Base-by-base conservation (phyloP, 164 flowering plant genomes). In the Stephania japonica region DNA sequence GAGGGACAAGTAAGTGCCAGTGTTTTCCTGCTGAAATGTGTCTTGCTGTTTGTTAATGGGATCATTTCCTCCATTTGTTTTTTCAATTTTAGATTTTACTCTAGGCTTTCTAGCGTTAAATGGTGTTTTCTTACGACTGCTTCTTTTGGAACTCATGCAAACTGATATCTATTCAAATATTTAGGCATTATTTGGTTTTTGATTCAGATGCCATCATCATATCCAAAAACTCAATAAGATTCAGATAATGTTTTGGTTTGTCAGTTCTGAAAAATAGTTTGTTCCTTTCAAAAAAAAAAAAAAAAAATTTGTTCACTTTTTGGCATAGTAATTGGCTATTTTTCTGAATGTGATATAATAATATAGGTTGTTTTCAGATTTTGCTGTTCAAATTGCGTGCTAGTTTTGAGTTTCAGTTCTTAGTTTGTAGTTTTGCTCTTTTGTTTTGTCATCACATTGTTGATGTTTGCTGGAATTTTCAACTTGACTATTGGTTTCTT, bases 1-100 rank as follows among this genome's bases (percentile, higher is more conserved):
- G 77, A 86, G 78, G 97, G 97, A 72, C 83, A 87, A 97, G 99
- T 90, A 78, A 32, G 11, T 24, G 69, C n/a, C 64, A 4, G 24
- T 19, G n/a, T 59, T 67, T 67, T 18, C 25, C 63, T 10, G 19
- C 27, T 26, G 41, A 69, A 24, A 63, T 26, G 16, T 69, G 43
- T 64, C 71, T 76, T 56, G 19, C 16, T 42, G 18, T 42, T 68
- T 68, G 53, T 2, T 61, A 56, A 53, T 16, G 21, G 63, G 32
- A n/a, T 41, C 66, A 13, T 7, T 49, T 72, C 72, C n/a, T 56
- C 38, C 23, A 18, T 32, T 73, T 47, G 26, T 67, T 19, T 18
- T 74, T 59, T n/a, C 24, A 6, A 41, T 62, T 65, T 21, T 23
- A 59, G 32, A 68, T 59, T 56, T 21, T 38, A 56, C 63, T 49